phyloP scores from a whole-genome alignment of 2,329 filamentous ascomycete species.

The Colletotrichum kahawae region DNA sequence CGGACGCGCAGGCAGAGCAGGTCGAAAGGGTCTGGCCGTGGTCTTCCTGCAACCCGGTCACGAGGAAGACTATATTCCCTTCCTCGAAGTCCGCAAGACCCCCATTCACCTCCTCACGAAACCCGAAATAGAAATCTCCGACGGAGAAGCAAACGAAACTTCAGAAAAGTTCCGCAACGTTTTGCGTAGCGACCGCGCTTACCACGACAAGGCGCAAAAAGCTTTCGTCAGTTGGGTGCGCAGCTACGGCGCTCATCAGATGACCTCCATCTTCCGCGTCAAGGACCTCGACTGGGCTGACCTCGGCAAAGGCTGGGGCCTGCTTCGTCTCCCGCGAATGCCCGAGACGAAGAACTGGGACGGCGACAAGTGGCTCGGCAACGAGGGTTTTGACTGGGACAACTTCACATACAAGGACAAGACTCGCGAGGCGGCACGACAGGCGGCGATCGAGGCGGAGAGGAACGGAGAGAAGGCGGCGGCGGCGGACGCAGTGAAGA shows the following conservation, averaged over 20 bases:
- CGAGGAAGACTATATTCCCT: slow-evolving; percentile 90
- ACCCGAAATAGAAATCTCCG: slow-evolving; percentile 61
- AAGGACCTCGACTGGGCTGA: slow-evolving; percentile 85
- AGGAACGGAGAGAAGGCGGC: slow-evolving; percentile 40
- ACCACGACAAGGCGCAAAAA: slow-evolving; percentile 88
- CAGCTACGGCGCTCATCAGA: slow-evolving; percentile 89
- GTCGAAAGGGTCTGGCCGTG: slow-evolving; percentile 82
- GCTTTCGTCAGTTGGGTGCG: slow-evolving; percentile 94
- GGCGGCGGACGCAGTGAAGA: slow-evolving; percentile 45
- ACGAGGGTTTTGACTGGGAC: slow-evolving; percentile 68
- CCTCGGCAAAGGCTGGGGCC: slow-evolving; percentile 81
- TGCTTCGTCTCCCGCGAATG: slow-evolving; percentile 90
- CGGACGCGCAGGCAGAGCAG: slow-evolving; percentile 88
- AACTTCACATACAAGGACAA: slow-evolving; percentile 75
- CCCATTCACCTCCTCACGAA: slow-evolving; percentile 71
- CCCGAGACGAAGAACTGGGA: slow-evolving; percentile 81
- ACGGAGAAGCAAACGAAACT: slow-evolving; percentile 62
- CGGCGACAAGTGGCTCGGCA: slow-evolving; percentile 67
- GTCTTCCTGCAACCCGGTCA: slow-evolving; percentile 83
- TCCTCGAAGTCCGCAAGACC: slow-evolving; percentile 86
- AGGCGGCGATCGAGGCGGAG: slow-evolving; percentile 58
- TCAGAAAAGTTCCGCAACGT: slow-evolving; percentile 66
- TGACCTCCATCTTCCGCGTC: slow-evolving; percentile 87
- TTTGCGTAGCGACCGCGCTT: slow-evolving; percentile 54
- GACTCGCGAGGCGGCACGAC: slow-evolving; percentile 68